These are phyloP conservation scores for Acacia concinna DNA, from an alignment of 331 rosid genomes.

Conservation along the genomic window DNA sequence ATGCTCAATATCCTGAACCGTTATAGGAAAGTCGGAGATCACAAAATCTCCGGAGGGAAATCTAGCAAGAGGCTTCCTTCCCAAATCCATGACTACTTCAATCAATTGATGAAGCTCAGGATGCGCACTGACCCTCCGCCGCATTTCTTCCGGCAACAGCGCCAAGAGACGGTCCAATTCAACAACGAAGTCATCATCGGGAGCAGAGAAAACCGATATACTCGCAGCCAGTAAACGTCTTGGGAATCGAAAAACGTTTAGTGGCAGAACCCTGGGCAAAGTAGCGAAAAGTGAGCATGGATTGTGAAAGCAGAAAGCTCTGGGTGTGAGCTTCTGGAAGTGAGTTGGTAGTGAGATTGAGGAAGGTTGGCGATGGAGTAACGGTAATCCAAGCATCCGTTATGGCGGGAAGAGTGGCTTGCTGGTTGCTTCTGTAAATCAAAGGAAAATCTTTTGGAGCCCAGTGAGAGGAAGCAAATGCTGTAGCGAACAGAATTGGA, in stretches of 20 bases:
- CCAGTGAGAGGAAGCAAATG: not conserved
- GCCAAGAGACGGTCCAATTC: constrained; percentile 74
- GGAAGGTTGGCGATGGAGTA: constrained; percentile 40
- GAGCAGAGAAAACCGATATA: constrained; percentile 33
- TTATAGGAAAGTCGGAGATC: constrained; percentile 64
- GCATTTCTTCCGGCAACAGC: constrained; percentile 81
- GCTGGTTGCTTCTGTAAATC: not conserved
- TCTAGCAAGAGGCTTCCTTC: constrained; percentile 88
- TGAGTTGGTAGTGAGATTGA: not conserved
- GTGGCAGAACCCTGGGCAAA: constrained; percentile 33
- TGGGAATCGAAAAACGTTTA: constrained; percentile 39
- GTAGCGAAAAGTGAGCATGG: not conserved
- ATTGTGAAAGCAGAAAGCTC: constrained; percentile 28
- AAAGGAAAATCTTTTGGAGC: no score
- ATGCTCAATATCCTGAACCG: constrained; percentile 67
- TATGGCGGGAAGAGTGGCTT: constrained; percentile 58
- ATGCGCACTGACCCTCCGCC: constrained; percentile 68
- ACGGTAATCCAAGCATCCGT: constrained; percentile 51
- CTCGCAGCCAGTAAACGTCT: constrained; percentile 25
- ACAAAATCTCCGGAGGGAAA: constrained; percentile 85
- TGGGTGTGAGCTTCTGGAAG: constrained; percentile 35
- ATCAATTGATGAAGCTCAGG: constrained; percentile 64
- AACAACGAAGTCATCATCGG: constrained; percentile 58
- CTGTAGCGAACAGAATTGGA: not conserved
- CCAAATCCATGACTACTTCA: constrained; percentile 95